A percentile compares a stretch with the other conserved stretches of the same genome.
Conservation (phyloP, 495 filamentous ascomycete genomes). For the Margaritispora aquatica region DNA sequence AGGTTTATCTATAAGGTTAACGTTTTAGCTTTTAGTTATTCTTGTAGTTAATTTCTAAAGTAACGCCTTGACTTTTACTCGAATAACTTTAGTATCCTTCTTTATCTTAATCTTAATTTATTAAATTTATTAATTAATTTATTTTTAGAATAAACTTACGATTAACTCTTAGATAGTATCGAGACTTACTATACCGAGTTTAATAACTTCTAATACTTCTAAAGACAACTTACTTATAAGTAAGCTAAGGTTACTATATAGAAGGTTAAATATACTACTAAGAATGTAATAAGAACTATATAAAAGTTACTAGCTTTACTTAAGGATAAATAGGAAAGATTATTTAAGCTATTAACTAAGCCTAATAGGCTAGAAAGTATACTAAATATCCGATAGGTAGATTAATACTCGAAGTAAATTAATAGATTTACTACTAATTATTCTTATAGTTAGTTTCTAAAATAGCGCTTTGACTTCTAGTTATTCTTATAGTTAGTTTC, state of each 20-base stretch:
- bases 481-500: no score
- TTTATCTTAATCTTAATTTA: slow-evolving; percentile 81
- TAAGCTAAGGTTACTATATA: slow-evolving; percentile 93
- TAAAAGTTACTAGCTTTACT: slow-evolving; percentile 86
- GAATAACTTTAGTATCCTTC: slow-evolving; percentile 43
- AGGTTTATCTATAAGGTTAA: no score
- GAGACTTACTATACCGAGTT: slow-evolving; percentile 96
- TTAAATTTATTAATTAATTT: slow-evolving; percentile 93
- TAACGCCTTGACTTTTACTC: no score
- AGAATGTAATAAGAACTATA: slow-evolving; percentile 76
- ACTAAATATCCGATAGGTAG: slow-evolving; percentile 89
- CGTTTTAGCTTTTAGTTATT: no score
- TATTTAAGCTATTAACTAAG: slow-evolving; percentile 96
- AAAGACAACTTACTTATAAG: slow-evolving; percentile 89
- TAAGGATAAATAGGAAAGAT: slow-evolving; percentile 95
- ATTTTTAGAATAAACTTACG: slow-evolving; percentile 95
- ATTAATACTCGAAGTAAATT: slow-evolving; percentile 95
- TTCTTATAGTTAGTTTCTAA: no score
- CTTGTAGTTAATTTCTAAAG: no score
- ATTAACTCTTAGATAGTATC: slow-evolving; percentile 91
- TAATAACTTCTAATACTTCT: slow-evolving; percentile 99
- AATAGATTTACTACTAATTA: slow-evolving; percentile 95
- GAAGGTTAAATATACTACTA: slow-evolving; percentile 91
- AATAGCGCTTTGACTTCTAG: no score
- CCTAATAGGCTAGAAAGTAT: slow-evolving; percentile 87